These are phyloP conservation scores for Cryptococcus deneoformans DNA, from an alignment of 1,284 basidiomycete species.

Conservation along the genomic window DNA sequence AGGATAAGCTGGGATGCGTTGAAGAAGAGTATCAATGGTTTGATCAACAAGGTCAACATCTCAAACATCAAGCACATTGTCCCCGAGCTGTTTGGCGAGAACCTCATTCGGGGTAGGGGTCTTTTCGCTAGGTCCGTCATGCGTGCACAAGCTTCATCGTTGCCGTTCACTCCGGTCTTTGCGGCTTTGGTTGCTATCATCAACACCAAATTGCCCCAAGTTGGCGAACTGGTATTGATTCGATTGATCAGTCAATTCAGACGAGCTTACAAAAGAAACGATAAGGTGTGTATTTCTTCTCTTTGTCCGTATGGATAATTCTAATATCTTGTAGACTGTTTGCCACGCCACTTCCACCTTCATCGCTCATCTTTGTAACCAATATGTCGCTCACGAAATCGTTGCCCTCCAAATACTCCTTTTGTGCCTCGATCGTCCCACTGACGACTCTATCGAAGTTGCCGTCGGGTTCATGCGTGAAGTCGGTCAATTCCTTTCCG, in stretches of 20 bases:
- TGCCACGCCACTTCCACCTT: slow-evolving; percentile 95
- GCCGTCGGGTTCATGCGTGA: slow-evolving; percentile 97
- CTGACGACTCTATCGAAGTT: slow-evolving; percentile 97
- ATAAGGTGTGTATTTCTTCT: slow-evolving; percentile 66
- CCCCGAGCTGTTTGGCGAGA: slow-evolving; percentile 89
- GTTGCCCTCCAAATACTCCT: slow-evolving; percentile 94
- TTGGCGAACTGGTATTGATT: slow-evolving; percentile 86
- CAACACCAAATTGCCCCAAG: slow-evolving; percentile 96
- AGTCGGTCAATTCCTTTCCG: slow-evolving; percentile 90
- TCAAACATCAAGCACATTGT: slow-evolving; percentile 96
- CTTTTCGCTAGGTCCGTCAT: slow-evolving; percentile 91
- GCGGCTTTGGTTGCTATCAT: slow-evolving; percentile 91
- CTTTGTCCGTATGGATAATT: background rate
- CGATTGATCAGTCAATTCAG: slow-evolving; percentile 94
- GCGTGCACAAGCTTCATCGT: slow-evolving; percentile 94
- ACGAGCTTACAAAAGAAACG: slow-evolving; percentile 92
- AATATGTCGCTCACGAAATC: slow-evolving; percentile 89
- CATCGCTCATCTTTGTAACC: slow-evolving; percentile 95
- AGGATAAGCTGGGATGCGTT: slow-evolving; percentile 96
- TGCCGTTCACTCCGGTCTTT: slow-evolving; percentile 97
- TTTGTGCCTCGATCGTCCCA: slow-evolving; percentile 89
- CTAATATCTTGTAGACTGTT: slow-evolving; percentile 59
- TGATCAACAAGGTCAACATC: slow-evolving; percentile 94
- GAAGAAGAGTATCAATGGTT: slow-evolving; percentile 97
- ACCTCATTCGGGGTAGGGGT: slow-evolving; percentile 84